A percentile compares a stretch with the other conserved stretches of the same genome.
phyloP scores from a whole-genome alignment of 2,329 filamentous ascomycete species.

The Nemania diffusa region DNA sequence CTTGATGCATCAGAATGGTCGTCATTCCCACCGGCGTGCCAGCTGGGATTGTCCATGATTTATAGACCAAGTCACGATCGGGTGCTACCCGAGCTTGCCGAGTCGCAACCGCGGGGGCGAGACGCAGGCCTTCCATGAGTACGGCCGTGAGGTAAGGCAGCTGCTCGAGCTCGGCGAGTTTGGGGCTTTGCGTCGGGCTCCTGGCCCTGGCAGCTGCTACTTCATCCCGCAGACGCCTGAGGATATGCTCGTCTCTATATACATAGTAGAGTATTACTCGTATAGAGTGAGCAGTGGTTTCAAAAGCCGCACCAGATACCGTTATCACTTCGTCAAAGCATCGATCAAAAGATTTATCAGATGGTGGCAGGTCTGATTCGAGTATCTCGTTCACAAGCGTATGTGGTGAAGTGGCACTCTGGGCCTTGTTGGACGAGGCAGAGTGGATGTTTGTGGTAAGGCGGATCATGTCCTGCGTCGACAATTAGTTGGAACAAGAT shows the following conservation, averaged over 20 bases:
- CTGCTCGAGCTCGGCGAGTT: constrained; percentile 25
- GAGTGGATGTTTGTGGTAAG: constrained; percentile 1
- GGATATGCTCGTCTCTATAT: constrained; percentile 33
- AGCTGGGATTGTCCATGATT: constrained; percentile 40
- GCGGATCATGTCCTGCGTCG: not conserved
- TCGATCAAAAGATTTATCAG: constrained; percentile 29
- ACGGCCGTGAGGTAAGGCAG: constrained; percentile 56
- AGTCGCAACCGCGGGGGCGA: constrained; percentile 55
- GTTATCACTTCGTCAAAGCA: constrained; percentile 30
- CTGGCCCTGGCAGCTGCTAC: constrained; percentile 2
- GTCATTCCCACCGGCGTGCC: constrained; percentile 47
- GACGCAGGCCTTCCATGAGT: constrained; percentile 57
- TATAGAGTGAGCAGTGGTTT: constrained; percentile 31
- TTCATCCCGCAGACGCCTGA: constrained; percentile 28
- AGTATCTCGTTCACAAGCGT: constrained; percentile 37
- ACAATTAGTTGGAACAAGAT: not conserved
- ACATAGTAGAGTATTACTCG: constrained; percentile 36
- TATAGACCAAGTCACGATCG: constrained; percentile 38
- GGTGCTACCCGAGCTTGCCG: constrained; percentile 56
- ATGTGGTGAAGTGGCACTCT: not conserved
- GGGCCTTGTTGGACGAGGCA: not conserved
- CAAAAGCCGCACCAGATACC: constrained; percentile 29
- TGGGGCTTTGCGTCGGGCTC: not conserved
- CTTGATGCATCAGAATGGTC: constrained; percentile 41
- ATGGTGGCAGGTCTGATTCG: constrained; percentile 26